Evolutionary conservation across 2,329 filamentous ascomycete species (phyloP), one percentile per base, ranked within the genome.

Genomic region (Aplosporella prunicola): DNA sequence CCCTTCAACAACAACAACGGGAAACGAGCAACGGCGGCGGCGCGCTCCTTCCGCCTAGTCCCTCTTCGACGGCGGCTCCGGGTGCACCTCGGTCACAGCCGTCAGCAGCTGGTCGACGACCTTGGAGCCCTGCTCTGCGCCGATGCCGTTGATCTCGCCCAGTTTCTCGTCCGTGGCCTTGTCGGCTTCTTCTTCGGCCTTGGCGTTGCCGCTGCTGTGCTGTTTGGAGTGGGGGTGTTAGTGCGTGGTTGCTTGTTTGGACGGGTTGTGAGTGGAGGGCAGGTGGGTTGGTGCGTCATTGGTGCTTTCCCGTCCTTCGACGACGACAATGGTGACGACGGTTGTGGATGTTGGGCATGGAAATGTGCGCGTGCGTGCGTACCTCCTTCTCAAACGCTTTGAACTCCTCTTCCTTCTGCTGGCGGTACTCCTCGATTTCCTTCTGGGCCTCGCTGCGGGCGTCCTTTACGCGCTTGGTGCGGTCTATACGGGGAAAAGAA

Each of bases 401-500:
- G 70, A 87, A 96, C 64, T 96, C 89, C 23, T 83, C 75, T 56
- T 98, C 91, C 70, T 95, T 98, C 52, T 80, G 67, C 55, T 80
- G 76, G 60, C 80, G 78, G 71, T 98, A 96, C 40, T 86, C 82
- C 49, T 94, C 84, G 56, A 98, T 94, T 63, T 98, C 89, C 67
- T 93, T 93, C 68, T 95, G 93, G 45, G 91, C 91, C 66, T 98
- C 91, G 57, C 84, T 79, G 58, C 89, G 84, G 46, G 91, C 91
- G 68, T 96, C 91, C 67, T 86, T 93, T 66, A 98, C 86, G 59
- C 87, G 80, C 73, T 95, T 95, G 45, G 91, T 95, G 58, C 91
- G 87, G 74, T 87, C 82, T 87, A 46, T 17, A 43, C n/a, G n/a
- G n/a, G n/a, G n/a, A n/a, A n/a, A n/a, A n/a, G n/a, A n/a, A n/a